Evolutionary conservation across 768 basidiomycete species (phyloP), one percentile per base, ranked within the genome.

Genomic region (Leccinum olivaceopallidum): DNA sequence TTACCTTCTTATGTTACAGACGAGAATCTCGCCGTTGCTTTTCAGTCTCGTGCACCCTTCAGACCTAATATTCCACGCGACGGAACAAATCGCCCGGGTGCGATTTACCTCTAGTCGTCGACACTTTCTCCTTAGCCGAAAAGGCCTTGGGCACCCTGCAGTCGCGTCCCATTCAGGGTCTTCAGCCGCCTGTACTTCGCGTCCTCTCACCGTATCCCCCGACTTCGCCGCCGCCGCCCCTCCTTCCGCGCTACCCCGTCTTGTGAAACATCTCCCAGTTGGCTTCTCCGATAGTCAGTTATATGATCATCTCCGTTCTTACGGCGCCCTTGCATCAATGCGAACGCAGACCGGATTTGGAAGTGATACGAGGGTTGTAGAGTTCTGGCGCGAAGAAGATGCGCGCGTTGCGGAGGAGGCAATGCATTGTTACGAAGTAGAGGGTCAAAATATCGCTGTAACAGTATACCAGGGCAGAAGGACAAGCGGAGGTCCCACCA

Each of bases 311-410:
- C 94, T 94, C 76, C 82, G 92, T 26, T 86, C 87, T 0, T 95
- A 81, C 65, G 94, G 94, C 60, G 90, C 92, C 20, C 82, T 95
- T 55, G 89, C 91, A 36, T 90, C 91, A 5, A 87, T 82, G 22
- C 86, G 86, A 63, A 83, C 85, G 6, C 88, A 87, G 56, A 86
- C 89, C 14, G 86, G 87, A 49, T 88, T 91, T 69, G 90, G 89
- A 22, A 80, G 84, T 44, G 91, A 92, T 73, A 88, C 85, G 0
- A 92, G 85, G 53, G 82, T 91, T 55, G 81, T 94, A 47, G 90
- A 94, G 72, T 94, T 90, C 72, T 94, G 90, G 90, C 83, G 87
- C 58, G 93, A 94, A 72, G 89, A 90, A 37, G 92, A 94, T 68
- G 92, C 90, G 7, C 82, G 84, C 28, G 77, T 81, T 24, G 92